phyloP scores from a whole-genome alignment of 148 eudicot genomes.

The Camellia japonica region DNA sequence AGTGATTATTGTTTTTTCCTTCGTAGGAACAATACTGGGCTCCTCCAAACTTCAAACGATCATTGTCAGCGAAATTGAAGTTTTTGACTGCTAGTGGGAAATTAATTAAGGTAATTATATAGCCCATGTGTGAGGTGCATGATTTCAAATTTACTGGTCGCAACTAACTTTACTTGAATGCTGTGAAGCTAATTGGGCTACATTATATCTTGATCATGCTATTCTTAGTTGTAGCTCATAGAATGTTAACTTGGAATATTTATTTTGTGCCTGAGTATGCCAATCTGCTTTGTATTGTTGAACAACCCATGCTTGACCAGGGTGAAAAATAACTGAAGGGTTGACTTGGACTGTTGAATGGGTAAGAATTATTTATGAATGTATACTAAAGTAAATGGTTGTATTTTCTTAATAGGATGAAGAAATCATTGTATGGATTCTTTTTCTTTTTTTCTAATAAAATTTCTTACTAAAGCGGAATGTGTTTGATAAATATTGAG shows the following conservation, averaged over 20 bases:
- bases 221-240: neutral
- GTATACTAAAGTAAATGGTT: neutral
- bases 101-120: conserved; percentile 63
- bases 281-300: neutral
- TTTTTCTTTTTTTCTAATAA: too few species aligned
- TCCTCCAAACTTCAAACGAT: conserved; percentile 87
- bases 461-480: neutral
- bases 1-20: conserved; percentile 10
- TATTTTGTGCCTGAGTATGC: neutral
- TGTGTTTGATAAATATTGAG: neutral
- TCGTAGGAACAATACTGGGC: conserved; percentile 97
- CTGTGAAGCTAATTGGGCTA: conserved; percentile 12
- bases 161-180: neutral
- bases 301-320: neutral
- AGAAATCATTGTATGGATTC: neutral
- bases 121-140: neutral
- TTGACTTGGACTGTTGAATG: neutral
- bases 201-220: neutral
- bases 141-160: neutral
- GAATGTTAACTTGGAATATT: neutral
- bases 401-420: neutral
- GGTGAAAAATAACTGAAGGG: neutral
- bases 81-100: conserved; percentile 78
- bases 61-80: conserved; percentile 78
- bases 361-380: neutral